Conservation (phyloP, 1,139 yeast genomes). For the Cylindricascospora bacillispora region DNA sequence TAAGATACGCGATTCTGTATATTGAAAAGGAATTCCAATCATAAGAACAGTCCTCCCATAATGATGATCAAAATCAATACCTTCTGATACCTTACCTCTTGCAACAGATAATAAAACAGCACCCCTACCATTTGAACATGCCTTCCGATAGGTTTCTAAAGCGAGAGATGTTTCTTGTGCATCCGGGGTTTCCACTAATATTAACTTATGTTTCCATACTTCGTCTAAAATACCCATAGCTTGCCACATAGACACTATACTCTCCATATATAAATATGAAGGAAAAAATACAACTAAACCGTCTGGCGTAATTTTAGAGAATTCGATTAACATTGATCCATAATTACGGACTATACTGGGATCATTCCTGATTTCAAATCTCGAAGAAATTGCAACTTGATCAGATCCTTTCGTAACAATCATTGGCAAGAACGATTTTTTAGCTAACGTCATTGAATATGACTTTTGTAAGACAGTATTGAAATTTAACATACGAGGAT, state of each 20-base stretch:
- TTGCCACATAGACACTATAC: conserved; percentile 97
- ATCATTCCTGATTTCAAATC: conserved; percentile 93
- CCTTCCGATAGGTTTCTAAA: conserved; percentile 86
- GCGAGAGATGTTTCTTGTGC: conserved; percentile 97
- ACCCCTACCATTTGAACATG: conserved; percentile 95
- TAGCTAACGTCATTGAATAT: conserved; percentile 87
- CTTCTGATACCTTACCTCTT: conserved; percentile 97
- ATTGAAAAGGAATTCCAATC: conserved; percentile 99
- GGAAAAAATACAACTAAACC: conserved; percentile 98
- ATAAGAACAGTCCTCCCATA: conserved; percentile 94
- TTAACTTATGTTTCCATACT: conserved; percentile 93
- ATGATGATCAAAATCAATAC: conserved; percentile 98
- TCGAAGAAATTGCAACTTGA: conserved; percentile 90
- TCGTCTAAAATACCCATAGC: conserved; percentile 95
- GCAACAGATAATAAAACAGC: conserved; percentile 95
- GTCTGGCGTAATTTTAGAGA: conserved; percentile 91
- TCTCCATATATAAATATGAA: conserved; percentile 91
- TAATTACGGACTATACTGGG: conserved; percentile 96
- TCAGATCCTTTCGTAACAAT: conserved; percentile 95
- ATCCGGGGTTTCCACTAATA: conserved; percentile 97
- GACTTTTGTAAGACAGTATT: conserved; percentile 92
- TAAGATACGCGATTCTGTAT: conserved; percentile 89
- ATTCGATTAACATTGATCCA: conserved; percentile 84
- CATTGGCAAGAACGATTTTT: conserved; percentile 88
- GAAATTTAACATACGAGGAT: conserved; percentile 91